Evolutionary conservation across 2,329 filamentous ascomycete genomes (phyloP).

Genomic region (Botrytis deweyae): DNA sequence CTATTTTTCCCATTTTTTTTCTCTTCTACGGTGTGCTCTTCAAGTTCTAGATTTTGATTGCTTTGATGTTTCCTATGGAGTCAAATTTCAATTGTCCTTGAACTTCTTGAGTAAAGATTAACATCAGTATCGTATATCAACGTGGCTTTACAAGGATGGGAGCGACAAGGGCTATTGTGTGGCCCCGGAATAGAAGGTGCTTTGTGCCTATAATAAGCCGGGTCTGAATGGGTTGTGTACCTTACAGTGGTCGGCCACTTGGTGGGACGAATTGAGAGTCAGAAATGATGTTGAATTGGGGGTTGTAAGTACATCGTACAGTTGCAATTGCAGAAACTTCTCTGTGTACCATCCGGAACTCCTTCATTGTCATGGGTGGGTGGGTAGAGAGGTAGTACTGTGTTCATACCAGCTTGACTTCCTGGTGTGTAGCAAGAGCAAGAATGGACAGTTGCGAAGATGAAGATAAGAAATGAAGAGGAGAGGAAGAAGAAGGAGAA

Average conservation of each 20-base stretch:
- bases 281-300: not conserved
- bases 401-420: not conserved
- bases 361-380: not conserved
- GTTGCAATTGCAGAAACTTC: not conserved
- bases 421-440: not conserved
- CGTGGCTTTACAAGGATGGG: not conserved
- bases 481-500: not conserved
- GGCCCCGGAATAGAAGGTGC: not conserved
- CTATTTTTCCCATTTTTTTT: not conserved
- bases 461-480: not conserved
- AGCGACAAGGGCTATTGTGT: not conserved
- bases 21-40: not conserved
- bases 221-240: not conserved
- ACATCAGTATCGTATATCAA: not conserved
- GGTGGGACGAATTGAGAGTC: not conserved
- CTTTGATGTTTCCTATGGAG: not conserved
- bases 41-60: slow-evolving; percentile 2
- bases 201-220: not conserved
- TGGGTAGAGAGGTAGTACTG: not conserved
- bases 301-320: not conserved
- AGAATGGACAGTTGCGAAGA: not conserved
- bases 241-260: not conserved
- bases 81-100: not conserved
- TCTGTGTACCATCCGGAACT: not conserved
- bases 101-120: not conserved